Evolutionary conservation across 2,329 filamentous ascomycete genomes (phyloP).

Genomic region (Geosmithia flava): DNA sequence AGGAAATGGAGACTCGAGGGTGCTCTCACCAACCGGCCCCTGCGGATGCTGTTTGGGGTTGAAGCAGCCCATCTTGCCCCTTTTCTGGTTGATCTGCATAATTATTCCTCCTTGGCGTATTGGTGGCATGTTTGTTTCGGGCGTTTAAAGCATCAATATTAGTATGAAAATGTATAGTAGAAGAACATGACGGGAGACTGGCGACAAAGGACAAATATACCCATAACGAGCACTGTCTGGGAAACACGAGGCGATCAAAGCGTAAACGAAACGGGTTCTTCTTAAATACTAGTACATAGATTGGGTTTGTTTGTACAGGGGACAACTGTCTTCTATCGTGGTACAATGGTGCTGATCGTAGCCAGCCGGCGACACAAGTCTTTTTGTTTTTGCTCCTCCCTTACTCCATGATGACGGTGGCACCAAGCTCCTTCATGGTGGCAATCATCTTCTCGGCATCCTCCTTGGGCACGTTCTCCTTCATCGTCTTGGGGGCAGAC

Average conservation of each 20-base stretch:
- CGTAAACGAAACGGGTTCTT: not conserved
- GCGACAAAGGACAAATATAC: not conserved
- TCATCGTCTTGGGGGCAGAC: conserved; percentile 95
- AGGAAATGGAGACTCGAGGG: conserved; percentile 25
- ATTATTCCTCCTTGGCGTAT: not conserved
- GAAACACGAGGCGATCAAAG: not conserved
- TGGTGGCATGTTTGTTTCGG: not conserved
- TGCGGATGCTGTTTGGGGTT: not conserved
- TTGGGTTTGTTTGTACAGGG: conserved; percentile 3
- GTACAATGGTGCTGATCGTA: not conserved
- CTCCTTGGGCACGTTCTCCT: conserved; percentile 97
- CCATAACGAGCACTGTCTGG: not conserved
- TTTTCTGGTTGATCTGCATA: not conserved
- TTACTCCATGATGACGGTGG: conserved; percentile 85
- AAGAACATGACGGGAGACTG: not conserved
- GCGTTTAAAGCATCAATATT: not conserved
- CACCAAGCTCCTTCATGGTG: conserved; percentile 85
- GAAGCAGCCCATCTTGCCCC: not conserved
- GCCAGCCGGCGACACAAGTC: not conserved
- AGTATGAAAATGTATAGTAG: not conserved
- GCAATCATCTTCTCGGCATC: conserved; percentile 98
- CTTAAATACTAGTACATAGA: conserved; percentile 2
- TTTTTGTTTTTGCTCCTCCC: conserved; percentile 7
- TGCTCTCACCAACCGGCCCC: conserved; percentile 23
- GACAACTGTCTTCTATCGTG: conserved; percentile 1